Base-by-base conservation (phyloP, 495 filamentous ascomycete genomes). In the Aspergillus olivimuriae region DNA sequence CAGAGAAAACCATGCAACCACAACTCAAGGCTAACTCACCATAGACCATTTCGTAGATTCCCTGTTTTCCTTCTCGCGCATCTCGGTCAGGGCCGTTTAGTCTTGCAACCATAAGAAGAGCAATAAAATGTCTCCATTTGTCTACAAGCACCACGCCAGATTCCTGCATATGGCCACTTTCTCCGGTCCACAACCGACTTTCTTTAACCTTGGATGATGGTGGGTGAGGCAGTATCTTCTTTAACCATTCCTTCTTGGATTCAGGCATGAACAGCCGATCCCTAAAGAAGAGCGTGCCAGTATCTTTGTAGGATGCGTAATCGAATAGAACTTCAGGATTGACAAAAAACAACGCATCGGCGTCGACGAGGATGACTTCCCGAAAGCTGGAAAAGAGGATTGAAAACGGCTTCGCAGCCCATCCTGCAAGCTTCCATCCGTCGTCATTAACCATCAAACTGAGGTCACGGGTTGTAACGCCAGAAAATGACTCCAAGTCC, bases 281-380 rank as follows among this genome's bases (percentile, higher is more conserved):
- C 44, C 64, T 62, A 51, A 68, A 69, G 37, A 69, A 64, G 8
- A 66, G 38, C 3, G 63, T 61, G 0, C 67, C 67, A 1, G 57
- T 66, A 6, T 51, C 41, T 9, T 38, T 32, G 35, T 66, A 66
- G 1, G 45, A 47, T 9, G 39, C 30, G 15, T 64, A 41, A 4
- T 32, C 36, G 39, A 79, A 73, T 6, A 77, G 53, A 0, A 20
- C 4, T 17, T 62, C 66, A 2, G 72, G 73, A 34, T 68, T 57
- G 14, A 53, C 46, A 7, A 72, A 42, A 6, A 74, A 70, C 9
- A 74, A 56, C 16, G 53, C 46, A 41, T 76, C 72, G 12, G 68
- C 64, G 51, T 77, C 74, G 40, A 77, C 65, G 48, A 75, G 75
- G 18, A 77, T 65, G 1, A 70, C 57, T 45, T 71, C 55, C 16